Evolutionary conservation across 306 rosid species (phyloP).

Genomic region (Citrullus mucosospermus): DNA sequence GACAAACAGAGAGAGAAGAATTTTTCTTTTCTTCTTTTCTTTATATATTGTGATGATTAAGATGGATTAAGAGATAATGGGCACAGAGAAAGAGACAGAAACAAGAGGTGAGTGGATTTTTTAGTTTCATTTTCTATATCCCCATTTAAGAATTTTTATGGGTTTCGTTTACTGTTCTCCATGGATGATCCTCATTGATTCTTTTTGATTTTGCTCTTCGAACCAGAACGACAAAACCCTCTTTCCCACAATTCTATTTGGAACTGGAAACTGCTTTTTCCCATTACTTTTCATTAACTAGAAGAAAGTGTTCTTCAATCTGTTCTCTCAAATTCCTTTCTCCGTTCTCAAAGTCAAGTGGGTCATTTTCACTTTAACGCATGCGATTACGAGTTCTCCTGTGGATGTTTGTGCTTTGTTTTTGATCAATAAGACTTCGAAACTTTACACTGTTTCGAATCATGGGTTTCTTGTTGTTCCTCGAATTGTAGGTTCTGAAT

Average conservation of each 20-base stretch:
- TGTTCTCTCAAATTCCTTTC: not conserved
- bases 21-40: not conserved
- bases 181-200: not conserved
- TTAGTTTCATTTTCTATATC: not conserved
- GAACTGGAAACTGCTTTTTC: not conserved
- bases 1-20: not conserved
- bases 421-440: not conserved
- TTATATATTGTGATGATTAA: not conserved
- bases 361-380: not conserved
- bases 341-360: not conserved
- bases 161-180: not conserved
- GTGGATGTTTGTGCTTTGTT: not conserved
- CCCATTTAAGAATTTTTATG: not conserved
- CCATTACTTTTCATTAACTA: not conserved
- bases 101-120: not conserved
- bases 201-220: not conserved
- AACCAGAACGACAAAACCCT: not conserved
- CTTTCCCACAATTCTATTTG: not conserved
- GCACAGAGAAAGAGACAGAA: not conserved
- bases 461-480: not conserved
- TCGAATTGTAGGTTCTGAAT: not conserved
- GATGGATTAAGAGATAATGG: not conserved
- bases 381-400: not conserved
- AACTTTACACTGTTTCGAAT: not conserved
- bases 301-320: not conserved